phyloP scores from a whole-genome alignment of 768 basidiomycete species.

The Tricholoma terreum region DNA sequence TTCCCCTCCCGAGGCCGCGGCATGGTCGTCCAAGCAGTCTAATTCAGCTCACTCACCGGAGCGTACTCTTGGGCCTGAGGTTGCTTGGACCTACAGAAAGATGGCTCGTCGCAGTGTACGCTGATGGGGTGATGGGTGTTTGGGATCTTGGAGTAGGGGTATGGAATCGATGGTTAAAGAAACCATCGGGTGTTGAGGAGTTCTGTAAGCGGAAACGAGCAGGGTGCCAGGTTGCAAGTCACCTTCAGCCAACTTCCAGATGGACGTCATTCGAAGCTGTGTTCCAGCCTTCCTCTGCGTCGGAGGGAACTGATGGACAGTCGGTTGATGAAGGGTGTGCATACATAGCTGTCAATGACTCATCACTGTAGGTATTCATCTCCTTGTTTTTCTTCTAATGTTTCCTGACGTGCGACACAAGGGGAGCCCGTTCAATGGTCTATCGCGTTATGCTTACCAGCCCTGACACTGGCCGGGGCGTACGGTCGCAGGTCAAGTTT shows the following conservation, averaged over 20 bases:
- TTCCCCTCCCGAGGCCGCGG: constrained; percentile 6
- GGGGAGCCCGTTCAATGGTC: constrained; percentile 10
- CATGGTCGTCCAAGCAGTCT: background rate
- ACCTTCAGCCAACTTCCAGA: constrained; percentile 6
- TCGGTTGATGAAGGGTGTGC: background rate
- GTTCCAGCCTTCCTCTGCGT: constrained; percentile 11
- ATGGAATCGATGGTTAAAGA: background rate
- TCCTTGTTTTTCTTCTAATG: background rate
- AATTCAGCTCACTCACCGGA: background rate
- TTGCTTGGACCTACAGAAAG: constrained; percentile 28
- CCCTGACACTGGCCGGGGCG: background rate
- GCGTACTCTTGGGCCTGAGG: constrained; percentile 29
- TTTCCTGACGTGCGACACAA: background rate
- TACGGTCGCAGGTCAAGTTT: constrained; percentile 9
- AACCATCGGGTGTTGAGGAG: constrained; percentile 3
- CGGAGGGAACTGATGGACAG: background rate
- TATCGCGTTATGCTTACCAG: constrained; percentile 11
- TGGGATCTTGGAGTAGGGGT: constrained; percentile 34
- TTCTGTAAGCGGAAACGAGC: constrained; percentile 2
- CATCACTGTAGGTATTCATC: background rate
- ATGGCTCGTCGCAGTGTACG: constrained; percentile 46
- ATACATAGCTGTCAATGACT: background rate
- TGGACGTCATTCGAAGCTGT: constrained; percentile 22
- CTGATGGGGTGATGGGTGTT: constrained; percentile 38
- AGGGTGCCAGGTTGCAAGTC: constrained; percentile 2